phyloP scores from a whole-genome alignment of 257 asterid species.

The Lavandula angustifolia region DNA sequence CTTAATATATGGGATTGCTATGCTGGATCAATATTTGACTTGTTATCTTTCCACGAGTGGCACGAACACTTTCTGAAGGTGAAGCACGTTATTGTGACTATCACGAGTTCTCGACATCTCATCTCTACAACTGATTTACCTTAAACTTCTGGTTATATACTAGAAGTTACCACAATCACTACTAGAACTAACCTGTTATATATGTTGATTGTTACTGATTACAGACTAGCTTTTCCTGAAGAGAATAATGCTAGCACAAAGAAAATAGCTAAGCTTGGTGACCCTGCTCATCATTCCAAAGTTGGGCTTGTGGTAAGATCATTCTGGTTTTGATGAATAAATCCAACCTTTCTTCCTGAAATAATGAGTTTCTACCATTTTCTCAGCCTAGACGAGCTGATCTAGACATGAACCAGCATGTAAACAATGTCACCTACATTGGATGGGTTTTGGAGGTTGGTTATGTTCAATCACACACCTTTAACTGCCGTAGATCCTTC shows the following conservation, averaged over 20 bases:
- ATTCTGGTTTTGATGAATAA: background rate
- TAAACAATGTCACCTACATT: slow-evolving; percentile 88
- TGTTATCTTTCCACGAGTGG: background rate
- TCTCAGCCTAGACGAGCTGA: slow-evolving; percentile 92
- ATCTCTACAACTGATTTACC: no score
- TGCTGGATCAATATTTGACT: background rate
- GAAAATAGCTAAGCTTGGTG: slow-evolving; percentile 84
- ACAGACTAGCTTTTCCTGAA: slow-evolving; percentile 88
- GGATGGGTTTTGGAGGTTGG: slow-evolving; percentile 98
- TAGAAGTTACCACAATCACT: no score
- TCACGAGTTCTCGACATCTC: background rate
- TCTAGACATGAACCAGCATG: slow-evolving; percentile 94
- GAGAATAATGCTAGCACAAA: slow-evolving; percentile 85
- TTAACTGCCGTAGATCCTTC: background rate
- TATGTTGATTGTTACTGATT: slow-evolving; percentile 22
- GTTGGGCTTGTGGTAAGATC: slow-evolving; percentile 78
- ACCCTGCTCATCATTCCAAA: slow-evolving; percentile 56
- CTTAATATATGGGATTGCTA: background rate
- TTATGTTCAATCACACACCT: slow-evolving; percentile 20
- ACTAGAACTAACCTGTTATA: no score
- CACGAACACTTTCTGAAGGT: background rate
- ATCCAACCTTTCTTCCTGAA: background rate
- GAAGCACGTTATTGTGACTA: background rate
- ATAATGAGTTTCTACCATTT: slow-evolving; percentile 9
- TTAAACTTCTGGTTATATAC: no score